These are phyloP conservation scores for Thuidium tamariscinum DNA, from an alignment of 225 moss, liverwort and hornwort genomes.

Conservation along the genomic window DNA sequence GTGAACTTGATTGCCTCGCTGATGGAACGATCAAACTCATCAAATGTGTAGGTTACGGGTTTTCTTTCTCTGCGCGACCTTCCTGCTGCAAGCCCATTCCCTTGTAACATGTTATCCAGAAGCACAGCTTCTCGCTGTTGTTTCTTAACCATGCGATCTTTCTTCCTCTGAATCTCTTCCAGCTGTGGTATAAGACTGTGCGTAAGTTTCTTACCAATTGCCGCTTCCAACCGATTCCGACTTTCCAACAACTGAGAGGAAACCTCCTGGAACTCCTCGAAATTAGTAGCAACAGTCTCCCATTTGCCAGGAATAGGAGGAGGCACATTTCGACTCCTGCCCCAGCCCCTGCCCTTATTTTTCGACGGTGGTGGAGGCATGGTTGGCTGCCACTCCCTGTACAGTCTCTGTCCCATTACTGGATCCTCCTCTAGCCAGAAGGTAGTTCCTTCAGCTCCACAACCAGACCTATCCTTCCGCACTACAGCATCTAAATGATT, in stretches of 20 bases:
- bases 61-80: slow-evolving; percentile 91
- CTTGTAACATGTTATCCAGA: slow-evolving; percentile 61
- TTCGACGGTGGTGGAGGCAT: slow-evolving; percentile 18
- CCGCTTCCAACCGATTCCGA: slow-evolving; percentile 64
- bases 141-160: slow-evolving; percentile 75
- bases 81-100: slow-evolving; percentile 85
- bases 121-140: slow-evolving; percentile 91
- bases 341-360: slow-evolving; percentile 54
- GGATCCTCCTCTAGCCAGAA: slow-evolving; percentile 87
- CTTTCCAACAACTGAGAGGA: slow-evolving; percentile 60
- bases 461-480: slow-evolving; percentile 70
- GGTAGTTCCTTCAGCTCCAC: slow-evolving; percentile 77
- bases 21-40: slow-evolving; percentile 93
- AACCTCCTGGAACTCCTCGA: slow-evolving; percentile 83
- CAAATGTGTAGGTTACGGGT: slow-evolving; percentile 93
- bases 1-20: slow-evolving; percentile 97
- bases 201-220: slow-evolving; percentile 69
- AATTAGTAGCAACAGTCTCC: slow-evolving; percentile 88
- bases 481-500: slow-evolving; percentile 34
- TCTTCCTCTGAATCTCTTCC: slow-evolving; percentile 90
- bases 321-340: slow-evolving; percentile 64
- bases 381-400: slow-evolving; percentile 56
- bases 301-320: slow-evolving; percentile 57
- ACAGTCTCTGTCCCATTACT: slow-evolving; percentile 72
- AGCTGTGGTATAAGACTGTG: slow-evolving; percentile 64